Percentiles rank a stretch among this genome's conserved stretches.
Evolutionary conservation across 179 eudicot genomes (phyloP).

Genomic region (Beta lomatogona): DNA sequence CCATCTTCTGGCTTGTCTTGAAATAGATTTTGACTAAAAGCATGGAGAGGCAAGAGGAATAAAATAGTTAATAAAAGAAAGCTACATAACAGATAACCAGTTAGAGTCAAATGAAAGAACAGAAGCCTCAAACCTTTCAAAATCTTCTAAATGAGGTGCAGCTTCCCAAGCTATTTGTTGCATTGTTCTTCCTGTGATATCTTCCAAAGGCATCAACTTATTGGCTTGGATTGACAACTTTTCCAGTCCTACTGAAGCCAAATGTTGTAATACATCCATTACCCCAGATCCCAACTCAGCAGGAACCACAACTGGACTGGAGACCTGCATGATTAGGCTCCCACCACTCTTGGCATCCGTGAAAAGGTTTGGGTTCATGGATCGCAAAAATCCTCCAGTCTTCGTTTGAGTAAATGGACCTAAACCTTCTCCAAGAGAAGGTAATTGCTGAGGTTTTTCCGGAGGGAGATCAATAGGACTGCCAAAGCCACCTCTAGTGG

Average conservation of each 20-base stretch:
- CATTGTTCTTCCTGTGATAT: constrained; percentile 78
- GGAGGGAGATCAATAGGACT: constrained; percentile 55
- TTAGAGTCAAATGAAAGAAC: background rate
- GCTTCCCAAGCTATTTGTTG: constrained; percentile 88
- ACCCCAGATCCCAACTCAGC: constrained; percentile 92
- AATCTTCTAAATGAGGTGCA: constrained; percentile 46
- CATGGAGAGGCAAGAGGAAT: constrained; percentile 2
- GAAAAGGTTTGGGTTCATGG: constrained; percentile 84
- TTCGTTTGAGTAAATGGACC: constrained; percentile 78
- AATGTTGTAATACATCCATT: constrained; percentile 75
- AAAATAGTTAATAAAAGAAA: constrained; percentile 16
- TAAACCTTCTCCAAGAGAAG: constrained; percentile 80
- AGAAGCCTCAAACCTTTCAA: constrained; percentile 51
- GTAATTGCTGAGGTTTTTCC: constrained; percentile 52
- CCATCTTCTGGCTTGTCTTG: constrained; percentile 42
- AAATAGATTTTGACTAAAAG: constrained; percentile 48
- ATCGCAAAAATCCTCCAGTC: constrained; percentile 86
- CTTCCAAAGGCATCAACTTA: constrained; percentile 96
- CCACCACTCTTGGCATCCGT: constrained; percentile 71
- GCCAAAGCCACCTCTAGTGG: constrained; percentile 52
- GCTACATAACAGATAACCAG: constrained; percentile 13
- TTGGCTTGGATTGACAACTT: constrained; percentile 88
- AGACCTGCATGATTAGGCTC: constrained; percentile 91
- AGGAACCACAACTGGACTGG: constrained; percentile 94
- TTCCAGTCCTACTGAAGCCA: constrained; percentile 86